Percentiles rank a stretch among this genome's conserved stretches.
Conservation (phyloP, 805 yeast species). For the Myxozyma neglecta region DNA sequence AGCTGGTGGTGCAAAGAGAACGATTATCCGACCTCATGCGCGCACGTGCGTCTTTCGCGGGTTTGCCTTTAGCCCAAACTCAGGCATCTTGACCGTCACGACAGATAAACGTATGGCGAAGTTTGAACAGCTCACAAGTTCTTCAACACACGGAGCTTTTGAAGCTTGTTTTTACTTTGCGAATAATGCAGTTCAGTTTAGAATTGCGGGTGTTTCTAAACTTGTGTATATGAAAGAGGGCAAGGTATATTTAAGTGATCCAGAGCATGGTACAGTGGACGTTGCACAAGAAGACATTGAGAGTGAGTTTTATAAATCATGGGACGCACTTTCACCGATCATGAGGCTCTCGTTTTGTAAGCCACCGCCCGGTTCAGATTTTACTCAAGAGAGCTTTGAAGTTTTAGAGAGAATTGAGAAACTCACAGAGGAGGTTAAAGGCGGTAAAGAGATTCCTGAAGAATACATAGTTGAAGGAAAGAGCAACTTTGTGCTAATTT, state of each 20-base stretch:
- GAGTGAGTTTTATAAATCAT: conserved; percentile 22
- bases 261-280: conserved; percentile 11
- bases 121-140: conserved; percentile 14
- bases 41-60: conserved; percentile 31
- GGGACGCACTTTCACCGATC: conserved; percentile 21
- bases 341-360: conserved; percentile 26
- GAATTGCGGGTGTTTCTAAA: conserved; percentile 25
- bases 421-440: not conserved
- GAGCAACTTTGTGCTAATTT: conserved; percentile 22
- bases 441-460: conserved; percentile 7
- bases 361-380: conserved; percentile 27
- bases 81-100: conserved; percentile 26
- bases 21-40: conserved; percentile 21
- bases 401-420: conserved; percentile 19
- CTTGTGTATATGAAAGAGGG: conserved; percentile 12
- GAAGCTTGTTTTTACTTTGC: conserved; percentile 31
- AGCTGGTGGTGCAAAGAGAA: conserved; percentile 4
- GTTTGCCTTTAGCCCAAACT: conserved; percentile 24
- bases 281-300: conserved; percentile 6
- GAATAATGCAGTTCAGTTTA: conserved; percentile 20
- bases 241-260: conserved; percentile 9
- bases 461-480: conserved; percentile 5
- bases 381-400: conserved; percentile 11
- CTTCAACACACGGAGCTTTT: conserved; percentile 14
- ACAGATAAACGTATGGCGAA: conserved; percentile 30